A percentile compares a stretch with the other conserved stretches of the same genome.
Evolutionary conservation across 768 basidiomycete genomes (phyloP).

Genomic region (Stropharia rugosoannulata): DNA sequence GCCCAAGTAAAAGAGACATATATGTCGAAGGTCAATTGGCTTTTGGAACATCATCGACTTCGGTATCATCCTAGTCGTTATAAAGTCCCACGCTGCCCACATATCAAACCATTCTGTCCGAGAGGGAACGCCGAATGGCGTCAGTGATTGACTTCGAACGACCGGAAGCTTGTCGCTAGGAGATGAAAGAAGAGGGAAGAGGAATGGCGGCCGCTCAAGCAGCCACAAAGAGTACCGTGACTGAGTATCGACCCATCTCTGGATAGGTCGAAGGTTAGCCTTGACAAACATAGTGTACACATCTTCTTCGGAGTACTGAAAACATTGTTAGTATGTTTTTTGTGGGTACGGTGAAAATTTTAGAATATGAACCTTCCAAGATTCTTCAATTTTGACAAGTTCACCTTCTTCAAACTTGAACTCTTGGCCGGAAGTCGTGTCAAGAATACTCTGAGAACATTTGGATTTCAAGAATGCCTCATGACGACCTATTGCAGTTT

Average conservation of each 20-base stretch:
- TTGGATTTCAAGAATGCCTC: constrained; percentile 82
- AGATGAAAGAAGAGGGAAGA: constrained; percentile 61
- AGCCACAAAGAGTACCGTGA: constrained; percentile 85
- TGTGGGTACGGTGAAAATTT: not conserved
- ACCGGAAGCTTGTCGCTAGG: constrained; percentile 26
- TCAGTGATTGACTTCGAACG: constrained; percentile 20
- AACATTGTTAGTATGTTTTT: not conserved
- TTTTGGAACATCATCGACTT: constrained; percentile 82
- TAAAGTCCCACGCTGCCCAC: constrained; percentile 89
- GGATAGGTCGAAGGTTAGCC: constrained; percentile 78
- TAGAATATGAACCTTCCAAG: constrained; percentile 66
- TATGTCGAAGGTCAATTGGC: constrained; percentile 92
- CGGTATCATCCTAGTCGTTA: constrained; percentile 86
- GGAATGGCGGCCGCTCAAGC: constrained; percentile 82
- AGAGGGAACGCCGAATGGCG: constrained; percentile 69
- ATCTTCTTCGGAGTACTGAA: constrained; percentile 78
- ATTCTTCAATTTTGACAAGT: constrained; percentile 81
- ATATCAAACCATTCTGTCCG: constrained; percentile 77
- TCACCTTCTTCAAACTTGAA: constrained; percentile 69
- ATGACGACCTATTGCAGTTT: constrained; percentile 59
- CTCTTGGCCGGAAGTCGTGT: constrained; percentile 43
- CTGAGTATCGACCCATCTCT: constrained; percentile 79
- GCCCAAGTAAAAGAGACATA: constrained; percentile 95
- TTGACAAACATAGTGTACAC: constrained; percentile 67
- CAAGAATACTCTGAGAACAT: constrained; percentile 51